A percentile compares a stretch with the other conserved stretches of the same genome.
Conservation (phyloP, 345 rosid genomes). For the Salix purpurea region DNA sequence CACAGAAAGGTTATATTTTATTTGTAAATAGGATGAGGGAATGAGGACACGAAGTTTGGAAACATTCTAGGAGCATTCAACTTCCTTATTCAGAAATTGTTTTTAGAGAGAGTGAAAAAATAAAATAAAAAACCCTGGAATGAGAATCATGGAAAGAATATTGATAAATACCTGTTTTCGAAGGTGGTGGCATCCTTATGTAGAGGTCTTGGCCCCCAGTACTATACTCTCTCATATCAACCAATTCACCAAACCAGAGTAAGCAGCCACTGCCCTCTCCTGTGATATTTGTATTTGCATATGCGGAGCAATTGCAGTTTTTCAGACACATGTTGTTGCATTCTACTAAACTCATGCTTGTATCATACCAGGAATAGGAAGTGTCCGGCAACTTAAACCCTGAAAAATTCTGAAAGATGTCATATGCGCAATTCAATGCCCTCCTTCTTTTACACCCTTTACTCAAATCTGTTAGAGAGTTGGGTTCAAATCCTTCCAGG, state of each 20-base stretch:
- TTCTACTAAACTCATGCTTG: neutral
- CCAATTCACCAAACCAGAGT: constrained; percentile 11
- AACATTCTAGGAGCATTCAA: too few relatives aligned
- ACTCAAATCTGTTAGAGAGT: neutral
- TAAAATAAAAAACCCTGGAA: too few relatives aligned
- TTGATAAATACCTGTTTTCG: neutral
- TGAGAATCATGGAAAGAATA: too few relatives aligned
- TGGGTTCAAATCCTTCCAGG: constrained; percentile 10
- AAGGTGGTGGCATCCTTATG: neutral
- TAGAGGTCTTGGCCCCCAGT: constrained; percentile 1
- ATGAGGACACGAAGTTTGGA: too few relatives aligned
- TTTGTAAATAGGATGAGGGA: too few relatives aligned
- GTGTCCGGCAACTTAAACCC: constrained; percentile 10
- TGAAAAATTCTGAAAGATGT: neutral
- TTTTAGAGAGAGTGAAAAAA: too few relatives aligned
- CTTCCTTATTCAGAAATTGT: too few relatives aligned
- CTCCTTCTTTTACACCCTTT: constrained; percentile 10
- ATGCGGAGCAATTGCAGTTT: constrained; percentile 8
- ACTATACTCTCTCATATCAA: neutral
- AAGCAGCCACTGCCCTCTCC: constrained; percentile 15
- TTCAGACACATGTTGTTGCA: neutral
- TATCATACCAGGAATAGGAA: neutral
- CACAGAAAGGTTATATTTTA: too few relatives aligned
- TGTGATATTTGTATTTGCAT: neutral
- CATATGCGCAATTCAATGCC: neutral